Evolutionary conservation across 805 yeast species (phyloP).

Genomic region (Nakazawaea wickerhamii): DNA sequence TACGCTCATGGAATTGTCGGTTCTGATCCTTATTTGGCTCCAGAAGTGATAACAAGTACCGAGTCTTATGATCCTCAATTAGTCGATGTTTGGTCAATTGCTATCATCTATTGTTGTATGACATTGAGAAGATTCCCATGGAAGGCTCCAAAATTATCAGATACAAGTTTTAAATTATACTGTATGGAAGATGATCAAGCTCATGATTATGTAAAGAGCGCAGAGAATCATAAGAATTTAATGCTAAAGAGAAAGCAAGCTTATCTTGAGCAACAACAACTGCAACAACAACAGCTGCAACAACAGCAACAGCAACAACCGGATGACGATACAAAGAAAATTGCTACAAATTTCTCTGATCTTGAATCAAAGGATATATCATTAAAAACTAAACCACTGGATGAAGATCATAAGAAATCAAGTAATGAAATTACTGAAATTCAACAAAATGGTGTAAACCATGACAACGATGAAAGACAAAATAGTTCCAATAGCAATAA

Average conservation of each 20-base stretch:
- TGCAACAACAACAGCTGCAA: neutral
- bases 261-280: conserved; percentile 24
- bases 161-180: conserved; percentile 64
- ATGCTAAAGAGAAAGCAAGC: conserved; percentile 56
- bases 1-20: conserved; percentile 77
- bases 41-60: conserved; percentile 58
- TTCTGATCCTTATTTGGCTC: conserved; percentile 82
- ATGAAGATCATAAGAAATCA: no score
- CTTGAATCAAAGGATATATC: neutral
- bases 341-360: neutral
- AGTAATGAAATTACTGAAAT: no score
- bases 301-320: neutral
- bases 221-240: conserved; percentile 63
- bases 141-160: conserved; percentile 71
- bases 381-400: neutral
- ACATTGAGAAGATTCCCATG: conserved; percentile 81
- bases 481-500: neutral
- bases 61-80: conserved; percentile 68
- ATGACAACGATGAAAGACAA: neutral
- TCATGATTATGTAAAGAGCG: conserved; percentile 70
- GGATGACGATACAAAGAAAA: neutral
- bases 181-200: conserved; percentile 65
- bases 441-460: no score
- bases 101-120: conserved; percentile 84
- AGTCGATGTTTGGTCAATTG: conserved; percentile 82